Base-by-base conservation (phyloP, 805 yeast species). In the Kluyveromyces nonfermentans region DNA sequence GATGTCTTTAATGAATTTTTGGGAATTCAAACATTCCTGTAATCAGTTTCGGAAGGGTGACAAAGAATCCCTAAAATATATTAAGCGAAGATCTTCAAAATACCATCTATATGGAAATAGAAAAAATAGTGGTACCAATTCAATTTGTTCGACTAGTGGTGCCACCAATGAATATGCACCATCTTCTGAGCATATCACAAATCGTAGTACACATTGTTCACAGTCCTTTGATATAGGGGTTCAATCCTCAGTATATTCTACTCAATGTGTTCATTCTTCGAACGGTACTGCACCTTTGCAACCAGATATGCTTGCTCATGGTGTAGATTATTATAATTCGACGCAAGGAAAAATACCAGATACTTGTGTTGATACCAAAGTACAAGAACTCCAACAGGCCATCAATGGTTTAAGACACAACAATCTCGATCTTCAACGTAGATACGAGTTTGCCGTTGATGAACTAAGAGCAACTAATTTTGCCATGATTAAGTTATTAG, bases 21-120 rank as follows among this genome's bases (percentile, higher is more conserved):
- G 97, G 97, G 97, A 90, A 66, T 89, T 89, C 64, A 79, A 80
- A 46, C 97, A 89, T 60, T 77, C 85, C 21, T 79, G 85, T 3
- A 85, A 83, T 31, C 73, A 74, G 47, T 89, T 89, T 65, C 74
- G 77, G 51, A 80, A 86, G 42, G 96, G 96, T 35, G 93, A 88
- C 59, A 63, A 78, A 14, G 93, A 80, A 36, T 71, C 82, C 9
- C 65, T 89, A 48, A 75, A 84, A 43, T 70, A 74, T 14, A 90
- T 89, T 59, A 89, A 86, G 62, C 72, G 97, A 48, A 68, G 96
- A 38, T 77, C 93, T 0, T 73, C 79, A 5, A 53, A 57, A 17
- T 55, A 65, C 35, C 49, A 57, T 2, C 51, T 63, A 4, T 44
- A 51, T 7, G 39, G 42, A 7, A 49, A 46, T 31, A 43, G 55